A percentile compares a stretch with the other conserved stretches of the same genome.
Evolutionary conservation across 306 rosid genomes (phyloP).

Genomic region (Cotoneaster glaucophyllus): DNA sequence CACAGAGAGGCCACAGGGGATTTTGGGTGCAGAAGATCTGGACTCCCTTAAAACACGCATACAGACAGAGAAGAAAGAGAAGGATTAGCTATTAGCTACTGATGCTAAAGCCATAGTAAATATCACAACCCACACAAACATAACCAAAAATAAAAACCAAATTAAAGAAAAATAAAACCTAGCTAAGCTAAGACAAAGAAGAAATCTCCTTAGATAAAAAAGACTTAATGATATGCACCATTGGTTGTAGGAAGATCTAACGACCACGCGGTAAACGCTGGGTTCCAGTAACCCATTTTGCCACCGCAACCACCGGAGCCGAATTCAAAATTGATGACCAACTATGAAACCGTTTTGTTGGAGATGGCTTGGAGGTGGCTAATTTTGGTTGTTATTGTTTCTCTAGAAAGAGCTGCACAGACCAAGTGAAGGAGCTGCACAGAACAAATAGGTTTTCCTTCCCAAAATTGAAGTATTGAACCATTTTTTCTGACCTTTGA

Average conservation of each 20-base stretch:
- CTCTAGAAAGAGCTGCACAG: conserved; percentile 66
- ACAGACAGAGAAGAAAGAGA: background rate
- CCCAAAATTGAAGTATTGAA: too few relatives aligned
- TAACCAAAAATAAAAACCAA: background rate
- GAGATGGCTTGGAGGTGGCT: conserved; percentile 20
- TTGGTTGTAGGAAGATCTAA: conserved; percentile 78
- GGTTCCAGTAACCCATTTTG: conserved; percentile 87
- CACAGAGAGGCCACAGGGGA: too few relatives aligned
- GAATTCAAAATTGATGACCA: conserved; percentile 57
- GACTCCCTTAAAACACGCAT: conserved; percentile 36
- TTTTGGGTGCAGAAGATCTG: too few relatives aligned
- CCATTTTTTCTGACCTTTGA: too few relatives aligned
- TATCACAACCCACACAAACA: conserved; percentile 33
- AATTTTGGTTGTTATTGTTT: conserved; percentile 22
- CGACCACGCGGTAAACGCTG: conserved; percentile 60
- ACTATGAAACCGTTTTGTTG: conserved; percentile 28
- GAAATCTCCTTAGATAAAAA: background rate
- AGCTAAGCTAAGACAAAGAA: background rate
- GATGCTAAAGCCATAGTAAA: conserved; percentile 32
- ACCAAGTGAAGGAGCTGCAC: conserved; percentile 47
- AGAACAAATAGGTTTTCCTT: too few relatives aligned
- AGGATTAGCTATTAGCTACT: background rate
- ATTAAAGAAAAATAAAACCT: background rate
- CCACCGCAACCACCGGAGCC: conserved; percentile 40
- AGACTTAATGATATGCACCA: conserved; percentile 55